Conservation (phyloP, 305 asterid species). For the Solanum hybrid region DNA sequence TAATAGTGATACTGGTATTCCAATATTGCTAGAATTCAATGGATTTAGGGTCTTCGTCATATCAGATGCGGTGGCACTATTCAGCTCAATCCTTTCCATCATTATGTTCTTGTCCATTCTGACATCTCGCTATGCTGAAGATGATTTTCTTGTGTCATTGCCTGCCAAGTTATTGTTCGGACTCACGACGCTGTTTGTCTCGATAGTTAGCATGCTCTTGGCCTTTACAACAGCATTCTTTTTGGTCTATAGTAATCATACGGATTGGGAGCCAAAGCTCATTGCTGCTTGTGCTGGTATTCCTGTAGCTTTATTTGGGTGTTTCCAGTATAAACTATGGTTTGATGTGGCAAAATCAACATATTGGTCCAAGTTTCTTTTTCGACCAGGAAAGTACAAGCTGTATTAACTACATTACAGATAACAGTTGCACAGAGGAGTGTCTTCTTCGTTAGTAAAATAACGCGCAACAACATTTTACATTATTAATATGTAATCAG, state of each 20-base stretch:
- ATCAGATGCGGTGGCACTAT: constrained; percentile 25
- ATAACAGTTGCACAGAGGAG: not conserved
- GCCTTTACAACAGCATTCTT: not conserved
- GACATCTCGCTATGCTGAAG: constrained; percentile 30
- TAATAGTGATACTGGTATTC: constrained; percentile 14
- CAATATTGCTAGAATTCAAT: constrained; percentile 4
- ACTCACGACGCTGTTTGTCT: constrained; percentile 14
- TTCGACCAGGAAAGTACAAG: not conserved
- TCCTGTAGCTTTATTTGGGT: not conserved
- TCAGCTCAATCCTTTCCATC: constrained; percentile 27
- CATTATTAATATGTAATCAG: not conserved
- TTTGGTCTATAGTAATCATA: not conserved
- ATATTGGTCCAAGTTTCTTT: not conserved
- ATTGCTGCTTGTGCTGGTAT: not conserved
- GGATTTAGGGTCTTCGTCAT: constrained; percentile 20
- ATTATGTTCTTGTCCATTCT: constrained; percentile 34
- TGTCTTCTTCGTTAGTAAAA: not conserved
- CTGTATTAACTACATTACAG: not conserved
- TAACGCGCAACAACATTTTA: not conserved
- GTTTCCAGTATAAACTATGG: not conserved
- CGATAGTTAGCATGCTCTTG: not conserved
- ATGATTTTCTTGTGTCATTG: constrained; percentile 27
- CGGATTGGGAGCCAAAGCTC: not conserved
- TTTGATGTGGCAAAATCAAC: not conserved
- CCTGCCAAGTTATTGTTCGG: constrained; percentile 21